Evolutionary conservation across 2,329 filamentous ascomycete genomes (phyloP), one percentile per base, ranked within the genome.

Genomic region (Trichoderma harzianum): DNA sequence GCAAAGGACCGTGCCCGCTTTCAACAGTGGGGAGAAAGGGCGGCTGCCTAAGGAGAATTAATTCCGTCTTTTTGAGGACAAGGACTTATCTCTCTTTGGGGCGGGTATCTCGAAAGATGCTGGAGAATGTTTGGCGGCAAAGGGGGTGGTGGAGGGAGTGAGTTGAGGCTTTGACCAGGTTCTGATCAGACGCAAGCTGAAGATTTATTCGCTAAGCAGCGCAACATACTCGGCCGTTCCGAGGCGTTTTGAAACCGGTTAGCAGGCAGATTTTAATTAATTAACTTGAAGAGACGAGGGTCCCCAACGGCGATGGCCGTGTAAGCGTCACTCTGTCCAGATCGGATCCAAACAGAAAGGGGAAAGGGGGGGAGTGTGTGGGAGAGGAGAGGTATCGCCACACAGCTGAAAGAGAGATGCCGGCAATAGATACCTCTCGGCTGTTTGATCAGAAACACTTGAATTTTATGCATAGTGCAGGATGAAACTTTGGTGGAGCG

Each of bases 401-500:
- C 53, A 47, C 62, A 68, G n/a, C 65, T 51, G 36, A 43, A 60
- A n/a, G 39, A 43, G 53, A 65, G 26, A 65, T 57, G 36, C 43
- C 69, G 69, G 69, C 36, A 71, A 71, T 60, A 71, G 51, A 58
- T 71, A 51, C 69, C 69, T 36, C 53, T 30, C 32, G 43, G 67
- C 43, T 53, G 55, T 55, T 51, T 62, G 67, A 34, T 36, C 32
- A 63, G 30, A 47, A 47, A 60, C 57, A 60, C 16, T 32, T 24
- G 32, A 64, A 26, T 30, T 70, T 71, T 71, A 71, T 71, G 69
- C 69, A 71, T 71, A 65, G 58, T 55, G 61, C 18, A 34, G 24
- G 60, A 71, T 66, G 69, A 71, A 60, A 71, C 69, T 66, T 26
- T 28, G 67, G 67, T 63, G 34, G 60, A 63, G 68, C 68, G 43